phyloP scores from a whole-genome alignment of 176 grass and related monocot species.

The Paspalum notatum region DNA sequence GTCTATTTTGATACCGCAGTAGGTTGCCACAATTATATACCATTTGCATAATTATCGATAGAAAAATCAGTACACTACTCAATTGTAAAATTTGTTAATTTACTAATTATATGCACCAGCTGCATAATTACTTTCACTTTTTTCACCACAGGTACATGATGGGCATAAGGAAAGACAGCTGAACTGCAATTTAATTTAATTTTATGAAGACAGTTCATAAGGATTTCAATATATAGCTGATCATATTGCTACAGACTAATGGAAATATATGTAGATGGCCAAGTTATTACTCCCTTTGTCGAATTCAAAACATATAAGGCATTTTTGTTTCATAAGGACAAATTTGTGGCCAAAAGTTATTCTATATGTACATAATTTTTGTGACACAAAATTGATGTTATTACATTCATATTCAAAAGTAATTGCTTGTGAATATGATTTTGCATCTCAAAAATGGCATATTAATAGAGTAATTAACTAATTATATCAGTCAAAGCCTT shows the following conservation, averaged over 20 bases:
- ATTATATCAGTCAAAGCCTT: no score
- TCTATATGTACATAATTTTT: no score
- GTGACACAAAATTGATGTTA: no score
- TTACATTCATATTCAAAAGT: no score
- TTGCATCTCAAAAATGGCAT: no score
- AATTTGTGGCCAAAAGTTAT: no score
- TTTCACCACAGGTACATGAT: background rate
- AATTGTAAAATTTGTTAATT: background rate
- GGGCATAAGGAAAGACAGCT: background rate
- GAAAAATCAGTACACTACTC: background rate
- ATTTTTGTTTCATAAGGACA: no score
- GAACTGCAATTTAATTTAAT: background rate
- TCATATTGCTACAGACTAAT: background rate
- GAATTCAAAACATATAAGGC: no score
- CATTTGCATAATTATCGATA: background rate
- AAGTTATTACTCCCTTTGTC: background rate
- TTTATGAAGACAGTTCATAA: background rate
- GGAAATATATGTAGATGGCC: background rate
- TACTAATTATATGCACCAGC: background rate
- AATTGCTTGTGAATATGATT: no score
- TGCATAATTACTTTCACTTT: background rate
- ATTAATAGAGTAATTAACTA: no score
- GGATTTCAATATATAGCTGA: background rate
- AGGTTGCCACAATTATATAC: background rate
- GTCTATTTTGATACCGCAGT: background rate